A percentile compares a stretch with the other conserved stretches of the same genome.
Conservation (phyloP, 2,329 filamentous ascomycete species). For the Rutstroemia sp. region DNA sequence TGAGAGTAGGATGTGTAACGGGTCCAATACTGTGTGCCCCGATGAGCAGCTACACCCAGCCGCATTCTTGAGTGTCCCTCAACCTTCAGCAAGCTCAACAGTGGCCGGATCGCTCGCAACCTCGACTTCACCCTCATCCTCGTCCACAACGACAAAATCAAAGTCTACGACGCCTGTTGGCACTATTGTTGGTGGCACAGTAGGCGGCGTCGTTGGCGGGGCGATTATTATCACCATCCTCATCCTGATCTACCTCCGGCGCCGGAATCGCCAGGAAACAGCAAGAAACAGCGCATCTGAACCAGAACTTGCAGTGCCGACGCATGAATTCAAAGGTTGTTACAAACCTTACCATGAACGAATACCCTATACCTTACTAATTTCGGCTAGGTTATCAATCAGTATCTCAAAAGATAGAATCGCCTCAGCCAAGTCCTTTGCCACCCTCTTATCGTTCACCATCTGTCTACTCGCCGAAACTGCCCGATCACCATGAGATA, state of each 20-base stretch:
- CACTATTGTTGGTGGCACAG: not conserved
- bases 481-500: not conserved
- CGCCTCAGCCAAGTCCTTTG: not conserved
- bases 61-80: not conserved
- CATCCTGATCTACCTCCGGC: not conserved
- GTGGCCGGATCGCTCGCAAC: not conserved
- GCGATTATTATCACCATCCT: not conserved
- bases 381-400: not conserved
- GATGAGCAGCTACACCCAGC: not conserved
- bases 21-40: conserved; percentile 1
- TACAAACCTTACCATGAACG: not conserved
- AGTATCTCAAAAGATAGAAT: not conserved
- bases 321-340: not conserved
- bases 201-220: not conserved
- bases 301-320: not conserved
- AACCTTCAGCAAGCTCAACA: not conserved
- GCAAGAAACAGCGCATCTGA: too few species aligned
- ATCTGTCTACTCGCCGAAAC: not conserved
- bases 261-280: not conserved
- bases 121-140: not conserved
- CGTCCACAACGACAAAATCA: not conserved
- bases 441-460: conserved; percentile 3
- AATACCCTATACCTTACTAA: not conserved
- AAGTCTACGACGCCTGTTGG: not conserved
- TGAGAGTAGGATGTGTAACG: not conserved